Evolutionary conservation across 2,329 filamentous ascomycete species (phyloP).

Genomic region (Amylocarpus encephaloides): DNA sequence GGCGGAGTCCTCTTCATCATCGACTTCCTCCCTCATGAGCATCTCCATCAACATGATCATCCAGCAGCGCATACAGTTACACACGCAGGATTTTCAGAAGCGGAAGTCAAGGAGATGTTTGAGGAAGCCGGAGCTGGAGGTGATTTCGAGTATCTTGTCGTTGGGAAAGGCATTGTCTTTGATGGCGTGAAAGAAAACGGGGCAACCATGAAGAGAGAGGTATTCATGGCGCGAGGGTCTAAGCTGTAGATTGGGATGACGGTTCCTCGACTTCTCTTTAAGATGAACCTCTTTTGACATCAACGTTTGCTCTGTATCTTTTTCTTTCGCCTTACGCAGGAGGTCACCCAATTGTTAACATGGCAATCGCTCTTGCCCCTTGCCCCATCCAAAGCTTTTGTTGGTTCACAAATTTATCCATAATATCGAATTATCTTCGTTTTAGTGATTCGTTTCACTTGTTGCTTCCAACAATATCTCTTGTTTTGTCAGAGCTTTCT

Average conservation of each 20-base stretch:
- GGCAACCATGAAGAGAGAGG: constrained; percentile 14
- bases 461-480: too few species aligned
- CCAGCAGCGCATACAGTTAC: constrained; percentile 48
- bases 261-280: too few species aligned
- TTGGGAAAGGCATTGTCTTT: constrained; percentile 28
- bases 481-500: too few species aligned
- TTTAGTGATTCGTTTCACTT: too few species aligned
- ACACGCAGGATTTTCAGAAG: constrained; percentile 59
- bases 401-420: too few species aligned
- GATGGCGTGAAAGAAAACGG: constrained; percentile 5
- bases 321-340: too few species aligned
- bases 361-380: too few species aligned
- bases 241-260: neutral
- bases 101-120: constrained; percentile 55
- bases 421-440: too few species aligned
- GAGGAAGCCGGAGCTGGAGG: constrained; percentile 51
- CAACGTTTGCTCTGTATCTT: too few species aligned
- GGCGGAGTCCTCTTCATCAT: constrained; percentile 63
- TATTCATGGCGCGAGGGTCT: constrained; percentile 22
- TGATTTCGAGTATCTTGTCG: constrained; percentile 46
- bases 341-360: too few species aligned
- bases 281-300: too few species aligned
- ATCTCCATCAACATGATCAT: constrained; percentile 15
- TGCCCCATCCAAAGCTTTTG: too few species aligned
- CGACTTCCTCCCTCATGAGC: constrained; percentile 55